Evolutionary conservation across 345 rosid species (phyloP).

Genomic region (Citrus sp.): DNA sequence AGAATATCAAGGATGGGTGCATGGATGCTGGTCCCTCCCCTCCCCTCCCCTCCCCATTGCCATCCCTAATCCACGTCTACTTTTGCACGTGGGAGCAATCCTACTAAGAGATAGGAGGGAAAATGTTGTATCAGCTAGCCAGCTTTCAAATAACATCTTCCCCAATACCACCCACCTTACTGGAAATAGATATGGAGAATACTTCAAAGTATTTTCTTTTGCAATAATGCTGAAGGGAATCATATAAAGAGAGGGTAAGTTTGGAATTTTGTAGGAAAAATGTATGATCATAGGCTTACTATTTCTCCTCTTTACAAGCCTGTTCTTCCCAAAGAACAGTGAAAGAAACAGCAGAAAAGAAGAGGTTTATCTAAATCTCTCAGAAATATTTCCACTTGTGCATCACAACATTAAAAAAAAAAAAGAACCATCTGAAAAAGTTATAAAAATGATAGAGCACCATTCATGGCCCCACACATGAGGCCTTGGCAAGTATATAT

Average conservation of each 20-base stretch:
- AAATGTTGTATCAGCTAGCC: slow-evolving; percentile 21
- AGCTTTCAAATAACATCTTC: slow-evolving; percentile 30
- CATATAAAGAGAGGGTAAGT: slow-evolving; percentile 29
- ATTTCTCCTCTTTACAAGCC: not conserved
- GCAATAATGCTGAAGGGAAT: slow-evolving; percentile 53
- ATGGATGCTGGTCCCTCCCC: too few relatives aligned
- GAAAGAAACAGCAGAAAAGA: slow-evolving; percentile 3
- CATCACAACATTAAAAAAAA: slow-evolving; percentile 18
- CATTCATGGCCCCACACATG: slow-evolving; percentile 20
- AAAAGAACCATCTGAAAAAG: slow-evolving; percentile 14
- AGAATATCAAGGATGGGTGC: rapidly evolving
- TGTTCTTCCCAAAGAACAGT: slow-evolving; percentile 22
- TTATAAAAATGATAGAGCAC: slow-evolving; percentile 9
- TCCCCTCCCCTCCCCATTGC: too few relatives aligned
- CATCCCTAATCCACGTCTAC: not conserved
- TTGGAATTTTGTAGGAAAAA: slow-evolving; percentile 23
- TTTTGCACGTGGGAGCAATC: slow-evolving; percentile 9
- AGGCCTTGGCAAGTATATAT: slow-evolving; percentile 35
- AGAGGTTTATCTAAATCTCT: slow-evolving; percentile 26
- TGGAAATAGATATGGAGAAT: slow-evolving; percentile 33
- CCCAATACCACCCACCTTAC: slow-evolving; percentile 29
- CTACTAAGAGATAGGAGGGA: slow-evolving; percentile 22
- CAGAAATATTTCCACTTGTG: slow-evolving; percentile 24
- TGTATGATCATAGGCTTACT: slow-evolving; percentile 22
- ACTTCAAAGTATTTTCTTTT: slow-evolving; percentile 32